Evolutionary conservation across 1,139 yeast species (phyloP).

Genomic region (Kodamaea fungicola): DNA sequence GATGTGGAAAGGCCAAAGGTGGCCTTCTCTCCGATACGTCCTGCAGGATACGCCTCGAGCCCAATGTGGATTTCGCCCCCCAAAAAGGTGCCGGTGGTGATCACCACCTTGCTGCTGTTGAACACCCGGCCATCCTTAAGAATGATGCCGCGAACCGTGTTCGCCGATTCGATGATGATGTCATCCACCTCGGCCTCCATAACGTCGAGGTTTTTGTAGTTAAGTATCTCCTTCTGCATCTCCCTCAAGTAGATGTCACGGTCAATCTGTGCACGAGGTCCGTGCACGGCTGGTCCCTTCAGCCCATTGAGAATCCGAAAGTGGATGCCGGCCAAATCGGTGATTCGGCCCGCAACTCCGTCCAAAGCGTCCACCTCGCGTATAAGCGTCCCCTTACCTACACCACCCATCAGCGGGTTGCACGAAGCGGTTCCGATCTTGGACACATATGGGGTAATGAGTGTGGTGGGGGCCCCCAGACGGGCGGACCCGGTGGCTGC

Average conservation of each 20-base stretch:
- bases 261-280: conserved; percentile 96
- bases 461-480: conserved; percentile 66
- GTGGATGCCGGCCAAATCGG: conserved; percentile 91
- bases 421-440: conserved; percentile 95
- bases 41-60: conserved; percentile 73
- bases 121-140: conserved; percentile 64
- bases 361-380: conserved; percentile 95
- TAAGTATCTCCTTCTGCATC: conserved; percentile 68
- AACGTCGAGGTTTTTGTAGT: conserved; percentile 60
- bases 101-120: conserved; percentile 65
- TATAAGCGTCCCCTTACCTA: conserved; percentile 91
- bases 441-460: conserved; percentile 70
- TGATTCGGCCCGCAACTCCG: conserved; percentile 81
- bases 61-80: conserved; percentile 97
- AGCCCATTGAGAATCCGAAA: conserved; percentile 83
- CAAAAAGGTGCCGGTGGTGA: conserved; percentile 94
- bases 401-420: conserved; percentile 98
- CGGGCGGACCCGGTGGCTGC: conserved; percentile 95
- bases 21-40: conserved; percentile 90
- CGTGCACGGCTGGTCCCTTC: conserved; percentile 98
- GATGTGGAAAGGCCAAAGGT: conserved; percentile 87
- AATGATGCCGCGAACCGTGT: conserved; percentile 61
- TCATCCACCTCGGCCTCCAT: conserved; percentile 81
- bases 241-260: conserved; percentile 71
- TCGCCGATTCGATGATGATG: conserved; percentile 57